phyloP scores from a whole-genome alignment of 805 yeast genomes.

The Candida pseudofarinosa region DNA sequence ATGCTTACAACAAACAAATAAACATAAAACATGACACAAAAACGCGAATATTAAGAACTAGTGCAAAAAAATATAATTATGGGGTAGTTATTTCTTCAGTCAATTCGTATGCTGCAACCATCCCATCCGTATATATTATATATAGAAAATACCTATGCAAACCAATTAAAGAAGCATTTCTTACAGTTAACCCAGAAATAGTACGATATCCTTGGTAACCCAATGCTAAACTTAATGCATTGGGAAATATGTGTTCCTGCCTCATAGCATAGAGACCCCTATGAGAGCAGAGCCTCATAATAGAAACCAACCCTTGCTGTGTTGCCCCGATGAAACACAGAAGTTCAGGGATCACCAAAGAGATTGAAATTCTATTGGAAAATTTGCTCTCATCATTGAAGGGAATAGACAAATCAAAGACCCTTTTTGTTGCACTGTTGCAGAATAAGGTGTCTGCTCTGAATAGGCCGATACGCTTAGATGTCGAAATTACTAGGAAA shows the following conservation, averaged over 20 bases:
- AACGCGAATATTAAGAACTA: slow-evolving; percentile 2
- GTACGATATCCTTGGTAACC: slow-evolving; percentile 27
- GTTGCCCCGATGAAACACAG: slow-evolving; percentile 31
- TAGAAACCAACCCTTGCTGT: slow-evolving; percentile 35
- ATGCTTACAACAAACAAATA: slow-evolving; percentile 4
- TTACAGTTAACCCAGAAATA: slow-evolving; percentile 27
- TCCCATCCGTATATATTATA: slow-evolving; percentile 32
- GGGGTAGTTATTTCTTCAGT: slow-evolving; percentile 2
- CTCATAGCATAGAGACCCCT: slow-evolving; percentile 39
- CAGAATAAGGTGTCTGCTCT: slow-evolving; percentile 44
- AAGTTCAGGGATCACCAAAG: slow-evolving; percentile 31
- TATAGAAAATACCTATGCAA: slow-evolving; percentile 27
- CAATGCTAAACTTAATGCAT: slow-evolving; percentile 23
- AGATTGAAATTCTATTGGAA: slow-evolving; percentile 34
- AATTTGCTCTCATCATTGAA: slow-evolving; percentile 30
- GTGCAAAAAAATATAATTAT: background rate
- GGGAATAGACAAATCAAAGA: slow-evolving; percentile 38
- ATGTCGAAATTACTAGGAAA: slow-evolving; percentile 40
- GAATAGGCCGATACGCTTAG: slow-evolving; percentile 41
- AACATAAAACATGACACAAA: slow-evolving; percentile 4
- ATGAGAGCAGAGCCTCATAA: slow-evolving; percentile 33
- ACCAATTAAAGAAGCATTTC: slow-evolving; percentile 20
- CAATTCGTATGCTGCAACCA: slow-evolving; percentile 19
- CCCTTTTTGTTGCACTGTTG: slow-evolving; percentile 40
- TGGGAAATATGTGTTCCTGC: slow-evolving; percentile 40